Evolutionary conservation across 2,329 filamentous ascomycete genomes (phyloP).

Genomic region (Aureobasidium vineae): DNA sequence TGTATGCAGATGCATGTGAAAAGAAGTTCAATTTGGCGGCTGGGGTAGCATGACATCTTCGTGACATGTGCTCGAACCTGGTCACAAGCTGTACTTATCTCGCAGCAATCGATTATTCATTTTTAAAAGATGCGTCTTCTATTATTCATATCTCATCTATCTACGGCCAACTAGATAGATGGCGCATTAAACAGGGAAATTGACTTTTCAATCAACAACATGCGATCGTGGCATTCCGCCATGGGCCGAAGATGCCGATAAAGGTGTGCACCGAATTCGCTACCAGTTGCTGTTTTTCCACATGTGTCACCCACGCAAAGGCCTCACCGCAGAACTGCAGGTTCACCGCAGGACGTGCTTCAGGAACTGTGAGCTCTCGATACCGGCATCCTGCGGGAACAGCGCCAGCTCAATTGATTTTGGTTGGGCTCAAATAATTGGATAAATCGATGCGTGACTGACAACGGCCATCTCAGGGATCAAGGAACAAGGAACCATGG

Average conservation of each 20-base stretch:
- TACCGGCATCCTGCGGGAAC: background rate
- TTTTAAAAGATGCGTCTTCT: background rate
- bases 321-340: constrained; percentile 9
- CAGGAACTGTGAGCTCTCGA: background rate
- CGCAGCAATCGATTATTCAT: background rate
- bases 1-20: constrained; percentile 14
- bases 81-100: background rate
- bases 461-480: background rate
- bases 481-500: background rate
- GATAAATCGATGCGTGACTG: background rate
- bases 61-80: background rate
- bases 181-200: background rate
- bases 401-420: constrained; percentile 1
- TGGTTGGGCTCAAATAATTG: background rate
- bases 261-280: background rate
- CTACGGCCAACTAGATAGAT: background rate
- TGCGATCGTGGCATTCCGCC: background rate
- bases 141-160: background rate
- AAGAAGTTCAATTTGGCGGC: background rate
- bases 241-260: background rate
- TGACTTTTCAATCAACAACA: background rate
- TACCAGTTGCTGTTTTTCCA: background rate
- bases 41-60: background rate
- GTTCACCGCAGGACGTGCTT: background rate
- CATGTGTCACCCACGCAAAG: background rate